phyloP scores from a whole-genome alignment of 2,329 filamentous ascomycete genomes.

The Fusarium fujikuroi region DNA sequence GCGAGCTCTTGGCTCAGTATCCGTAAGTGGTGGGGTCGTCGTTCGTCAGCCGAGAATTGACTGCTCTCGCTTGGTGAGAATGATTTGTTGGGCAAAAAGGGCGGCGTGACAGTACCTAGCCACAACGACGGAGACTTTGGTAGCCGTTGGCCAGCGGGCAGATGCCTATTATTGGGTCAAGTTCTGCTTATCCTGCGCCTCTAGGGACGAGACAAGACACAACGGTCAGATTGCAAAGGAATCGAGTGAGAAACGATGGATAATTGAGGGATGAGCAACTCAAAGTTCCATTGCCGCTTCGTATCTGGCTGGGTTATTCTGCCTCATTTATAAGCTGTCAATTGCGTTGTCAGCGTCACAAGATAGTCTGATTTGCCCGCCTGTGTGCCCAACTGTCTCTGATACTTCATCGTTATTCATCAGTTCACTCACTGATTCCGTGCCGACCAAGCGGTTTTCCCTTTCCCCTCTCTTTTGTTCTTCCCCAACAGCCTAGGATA shows the following conservation, averaged over 20 bases:
- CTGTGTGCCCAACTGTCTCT: constrained; percentile 17
- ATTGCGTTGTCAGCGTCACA: constrained; percentile 30
- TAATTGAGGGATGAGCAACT: neutral
- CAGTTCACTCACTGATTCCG: neutral
- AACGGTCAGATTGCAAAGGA: constrained; percentile 18
- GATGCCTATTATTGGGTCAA: neutral
- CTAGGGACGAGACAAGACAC: neutral
- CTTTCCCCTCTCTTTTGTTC: neutral
- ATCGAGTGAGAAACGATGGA: constrained; percentile 20
- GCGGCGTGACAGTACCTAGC: neutral
- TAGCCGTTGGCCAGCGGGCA: neutral
- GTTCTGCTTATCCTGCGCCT: neutral
- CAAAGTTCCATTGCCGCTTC: constrained; percentile 5
- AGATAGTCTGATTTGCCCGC: neutral
- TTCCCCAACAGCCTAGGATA: constrained; percentile 6
- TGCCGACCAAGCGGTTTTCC: constrained; percentile 23
- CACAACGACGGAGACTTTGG: neutral
- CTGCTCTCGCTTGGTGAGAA: constrained; percentile 5
- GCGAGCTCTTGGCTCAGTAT: neutral
- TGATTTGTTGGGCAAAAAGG: constrained; percentile 6
- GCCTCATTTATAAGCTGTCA: constrained; percentile 28
- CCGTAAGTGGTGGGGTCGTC: neutral
- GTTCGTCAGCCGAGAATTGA: constrained; percentile 7
- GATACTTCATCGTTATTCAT: constrained; percentile 29
- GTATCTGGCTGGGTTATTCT: constrained; percentile 1